Evolutionary conservation across 805 yeast species (phyloP).

Genomic region (Lipomyces oligophaga): DNA sequence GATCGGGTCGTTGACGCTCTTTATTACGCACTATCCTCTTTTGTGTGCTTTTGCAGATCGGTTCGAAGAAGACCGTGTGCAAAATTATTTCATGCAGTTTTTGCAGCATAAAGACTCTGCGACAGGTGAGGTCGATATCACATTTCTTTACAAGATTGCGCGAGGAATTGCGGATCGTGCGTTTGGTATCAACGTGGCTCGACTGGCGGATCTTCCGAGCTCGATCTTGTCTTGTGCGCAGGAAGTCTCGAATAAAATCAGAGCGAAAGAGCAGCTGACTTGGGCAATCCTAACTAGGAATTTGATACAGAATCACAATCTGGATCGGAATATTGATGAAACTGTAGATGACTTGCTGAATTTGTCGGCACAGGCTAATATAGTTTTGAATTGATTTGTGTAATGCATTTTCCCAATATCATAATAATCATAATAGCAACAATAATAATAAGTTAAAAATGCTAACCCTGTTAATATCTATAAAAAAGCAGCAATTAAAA

Average conservation of each 20-base stretch:
- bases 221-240: constrained; percentile 24
- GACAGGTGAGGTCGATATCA: constrained; percentile 40
- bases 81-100: constrained; percentile 71
- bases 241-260: constrained; percentile 8
- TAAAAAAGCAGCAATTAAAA: not conserved
- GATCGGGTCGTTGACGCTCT: constrained; percentile 55
- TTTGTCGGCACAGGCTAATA: too few species aligned
- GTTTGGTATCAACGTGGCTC: constrained; percentile 83
- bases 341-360: too few species aligned
- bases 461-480: not conserved
- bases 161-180: constrained; percentile 57
- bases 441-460: not conserved
- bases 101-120: constrained; percentile 35
- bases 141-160: constrained; percentile 51
- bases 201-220: constrained; percentile 55
- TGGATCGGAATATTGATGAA: too few species aligned
- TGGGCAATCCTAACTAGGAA: constrained; percentile 18
- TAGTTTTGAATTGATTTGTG: not conserved
- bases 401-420: not conserved
- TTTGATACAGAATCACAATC: too few species aligned
- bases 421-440: not conserved
- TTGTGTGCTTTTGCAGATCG: constrained; percentile 50
- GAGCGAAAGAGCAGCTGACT: not conserved
- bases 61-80: constrained; percentile 41
- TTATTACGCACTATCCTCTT: constrained; percentile 81